Evolutionary conservation across 2,329 filamentous ascomycete species (phyloP).

Genomic region (Phyllosticta citriasiana): DNA sequence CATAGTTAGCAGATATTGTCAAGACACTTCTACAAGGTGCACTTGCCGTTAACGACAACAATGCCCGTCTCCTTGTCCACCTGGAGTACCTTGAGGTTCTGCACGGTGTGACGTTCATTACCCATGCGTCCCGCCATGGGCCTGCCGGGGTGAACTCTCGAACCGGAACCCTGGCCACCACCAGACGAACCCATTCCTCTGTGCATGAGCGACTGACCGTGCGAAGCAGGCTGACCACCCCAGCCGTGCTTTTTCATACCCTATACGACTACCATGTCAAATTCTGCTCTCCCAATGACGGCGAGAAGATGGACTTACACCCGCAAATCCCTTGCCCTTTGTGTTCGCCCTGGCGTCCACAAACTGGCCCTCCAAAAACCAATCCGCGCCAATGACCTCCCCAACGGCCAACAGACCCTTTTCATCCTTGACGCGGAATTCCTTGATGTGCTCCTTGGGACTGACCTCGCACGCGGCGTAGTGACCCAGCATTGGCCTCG

Average conservation of each 20-base stretch:
- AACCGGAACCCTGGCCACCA: constrained; percentile 83
- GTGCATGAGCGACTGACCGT: constrained; percentile 94
- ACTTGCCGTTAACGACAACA: constrained; percentile 71
- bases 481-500: constrained; percentile 77
- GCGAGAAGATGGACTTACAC: constrained; percentile 37
- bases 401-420: constrained; percentile 68
- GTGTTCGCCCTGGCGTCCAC: constrained; percentile 74
- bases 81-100: constrained; percentile 83
- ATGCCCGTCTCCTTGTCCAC: constrained; percentile 80
- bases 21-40: neutral
- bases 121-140: constrained; percentile 98
- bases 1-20: neutral
- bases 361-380: constrained; percentile 84
- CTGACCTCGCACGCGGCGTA: constrained; percentile 72
- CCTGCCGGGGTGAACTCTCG: constrained; percentile 87
- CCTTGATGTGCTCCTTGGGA: constrained; percentile 72
- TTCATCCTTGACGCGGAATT: constrained; percentile 74
- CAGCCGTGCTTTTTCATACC: constrained; percentile 97
- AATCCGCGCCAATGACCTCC: constrained; percentile 66
- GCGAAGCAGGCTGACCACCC: constrained; percentile 75
- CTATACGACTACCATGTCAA: constrained; percentile 14
- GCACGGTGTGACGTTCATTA: constrained; percentile 73
- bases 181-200: constrained; percentile 84
- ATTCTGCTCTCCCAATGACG: neutral
- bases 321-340: constrained; percentile 86